Evolutionary conservation across 345 rosid species (phyloP).

Genomic region (Citrus medica): DNA sequence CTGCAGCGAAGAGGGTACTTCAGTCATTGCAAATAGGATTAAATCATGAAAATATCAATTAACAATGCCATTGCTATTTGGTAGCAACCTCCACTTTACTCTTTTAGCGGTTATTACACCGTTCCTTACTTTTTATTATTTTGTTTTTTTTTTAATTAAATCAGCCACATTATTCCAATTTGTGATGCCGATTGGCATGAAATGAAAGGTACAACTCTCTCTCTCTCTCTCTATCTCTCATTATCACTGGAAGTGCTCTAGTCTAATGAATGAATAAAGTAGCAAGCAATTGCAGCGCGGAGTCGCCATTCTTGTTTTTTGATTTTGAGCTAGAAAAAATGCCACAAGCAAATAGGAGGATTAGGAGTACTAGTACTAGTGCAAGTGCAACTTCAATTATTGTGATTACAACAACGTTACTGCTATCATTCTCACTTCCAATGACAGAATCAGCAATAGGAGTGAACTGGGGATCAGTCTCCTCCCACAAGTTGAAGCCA

Average conservation of each 20-base stretch:
- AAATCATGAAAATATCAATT: neutral
- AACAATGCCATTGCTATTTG: neutral
- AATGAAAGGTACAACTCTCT: neutral
- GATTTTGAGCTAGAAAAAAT: constrained; percentile 11
- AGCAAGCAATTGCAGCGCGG: neutral
- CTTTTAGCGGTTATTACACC: constrained; percentile 3
- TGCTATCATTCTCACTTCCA: constrained; percentile 18
- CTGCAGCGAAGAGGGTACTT: neutral
- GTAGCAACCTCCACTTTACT: constrained; percentile 1
- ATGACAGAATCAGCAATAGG: constrained; percentile 68
- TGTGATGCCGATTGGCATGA: no score
- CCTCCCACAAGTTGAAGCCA: constrained; percentile 66
- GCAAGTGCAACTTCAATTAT: constrained; percentile 1
- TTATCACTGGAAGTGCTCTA: neutral
- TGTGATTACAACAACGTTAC: constrained; percentile 5
- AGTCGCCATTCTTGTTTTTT: no score
- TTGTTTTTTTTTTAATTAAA: no score
- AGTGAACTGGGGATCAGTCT: constrained; percentile 89
- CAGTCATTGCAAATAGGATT: neutral
- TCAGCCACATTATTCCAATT: no score
- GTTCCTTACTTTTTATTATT: neutral
- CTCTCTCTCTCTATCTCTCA: neutral
- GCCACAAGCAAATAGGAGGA: constrained; percentile 16
- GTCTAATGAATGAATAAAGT: constrained; percentile 11
- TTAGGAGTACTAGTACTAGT: neutral